Evolutionary conservation across 257 asterid genomes (phyloP).

Genomic region (Henckelia pumila): DNA sequence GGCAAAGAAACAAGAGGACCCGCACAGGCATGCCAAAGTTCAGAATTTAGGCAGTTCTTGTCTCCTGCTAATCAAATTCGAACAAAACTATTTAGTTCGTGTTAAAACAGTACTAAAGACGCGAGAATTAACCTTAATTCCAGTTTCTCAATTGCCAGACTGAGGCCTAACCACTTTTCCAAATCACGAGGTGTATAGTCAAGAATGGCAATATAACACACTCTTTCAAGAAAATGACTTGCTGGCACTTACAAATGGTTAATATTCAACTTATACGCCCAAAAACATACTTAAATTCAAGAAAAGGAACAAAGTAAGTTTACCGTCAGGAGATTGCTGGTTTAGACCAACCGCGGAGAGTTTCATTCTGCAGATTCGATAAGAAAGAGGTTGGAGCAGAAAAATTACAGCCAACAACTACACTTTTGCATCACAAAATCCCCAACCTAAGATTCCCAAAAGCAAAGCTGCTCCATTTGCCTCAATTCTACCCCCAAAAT

Average conservation of each 20-base stretch:
- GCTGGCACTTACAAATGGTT: conserved; percentile 13
- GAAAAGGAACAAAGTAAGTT: conserved; percentile 17
- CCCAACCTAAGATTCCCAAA: conserved; percentile 16
- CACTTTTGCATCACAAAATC: conserved; percentile 22
- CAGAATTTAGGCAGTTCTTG: conserved; percentile 59
- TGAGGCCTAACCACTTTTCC: not conserved
- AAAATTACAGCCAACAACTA: conserved; percentile 27
- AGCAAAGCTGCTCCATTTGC: conserved; percentile 23
- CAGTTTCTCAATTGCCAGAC: not conserved
- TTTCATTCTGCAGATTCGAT: conserved; percentile 54
- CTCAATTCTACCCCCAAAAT: conserved; percentile 34
- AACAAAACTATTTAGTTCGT: conserved; percentile 20
- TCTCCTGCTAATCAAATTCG: conserved; percentile 40
- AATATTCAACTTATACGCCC: conserved; percentile 5
- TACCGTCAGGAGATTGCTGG: conserved; percentile 71
- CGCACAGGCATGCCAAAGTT: conserved; percentile 95
- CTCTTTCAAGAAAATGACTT: conserved; percentile 18
- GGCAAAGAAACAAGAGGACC: conserved; percentile 94
- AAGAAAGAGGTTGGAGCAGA: conserved; percentile 23
- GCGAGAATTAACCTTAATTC: not conserved
- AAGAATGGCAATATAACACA: not conserved
- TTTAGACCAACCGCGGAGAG: conserved; percentile 43
- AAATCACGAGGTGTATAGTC: not conserved
- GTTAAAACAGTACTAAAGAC: not conserved
- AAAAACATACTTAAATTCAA: not conserved